Evolutionary conservation across 805 yeast genomes (phyloP).

Genomic region (Lipomyces yamanashiensis): DNA sequence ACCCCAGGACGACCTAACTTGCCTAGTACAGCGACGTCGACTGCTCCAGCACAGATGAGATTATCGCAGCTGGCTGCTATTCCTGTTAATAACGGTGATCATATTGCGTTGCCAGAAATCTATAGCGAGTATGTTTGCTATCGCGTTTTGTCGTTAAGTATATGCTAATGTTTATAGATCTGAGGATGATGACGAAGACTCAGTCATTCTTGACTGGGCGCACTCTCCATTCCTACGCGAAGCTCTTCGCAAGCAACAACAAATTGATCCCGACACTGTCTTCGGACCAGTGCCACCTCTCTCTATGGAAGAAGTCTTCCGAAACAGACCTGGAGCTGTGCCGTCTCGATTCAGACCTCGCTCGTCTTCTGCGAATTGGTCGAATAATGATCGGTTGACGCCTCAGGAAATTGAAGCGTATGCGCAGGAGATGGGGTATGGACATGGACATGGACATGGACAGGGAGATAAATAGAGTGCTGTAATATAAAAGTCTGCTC

Average conservation of each 20-base stretch:
- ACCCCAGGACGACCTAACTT: constrained; percentile 26
- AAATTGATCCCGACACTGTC: constrained; percentile 65
- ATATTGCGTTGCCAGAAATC: constrained; percentile 40
- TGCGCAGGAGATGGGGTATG: constrained; percentile 53
- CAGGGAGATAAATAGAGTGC: not conserved
- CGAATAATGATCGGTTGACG: constrained; percentile 53
- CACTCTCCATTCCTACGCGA: constrained; percentile 59
- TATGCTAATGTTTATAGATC: constrained; percentile 44
- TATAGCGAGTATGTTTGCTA: constrained; percentile 41
- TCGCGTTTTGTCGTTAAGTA: not conserved
- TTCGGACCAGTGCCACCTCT: constrained; percentile 78
- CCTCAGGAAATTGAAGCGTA: constrained; percentile 55
- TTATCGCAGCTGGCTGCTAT: constrained; percentile 28
- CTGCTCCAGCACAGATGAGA: constrained; percentile 8
- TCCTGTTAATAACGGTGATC: constrained; percentile 35
- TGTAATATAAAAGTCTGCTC: not conserved
- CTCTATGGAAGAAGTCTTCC: constrained; percentile 71
- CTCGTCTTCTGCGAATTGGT: constrained; percentile 59
- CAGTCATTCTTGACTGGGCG: constrained; percentile 64
- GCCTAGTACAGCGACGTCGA: not conserved
- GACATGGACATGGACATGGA: constrained; percentile 2
- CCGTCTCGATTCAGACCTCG: constrained; percentile 55
- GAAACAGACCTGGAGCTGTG: constrained; percentile 45
- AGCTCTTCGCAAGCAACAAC: constrained; percentile 53
- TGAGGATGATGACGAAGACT: constrained; percentile 57